Base-by-base conservation (phyloP, 345 rosid genomes). In the Syzygium oleosum region DNA sequence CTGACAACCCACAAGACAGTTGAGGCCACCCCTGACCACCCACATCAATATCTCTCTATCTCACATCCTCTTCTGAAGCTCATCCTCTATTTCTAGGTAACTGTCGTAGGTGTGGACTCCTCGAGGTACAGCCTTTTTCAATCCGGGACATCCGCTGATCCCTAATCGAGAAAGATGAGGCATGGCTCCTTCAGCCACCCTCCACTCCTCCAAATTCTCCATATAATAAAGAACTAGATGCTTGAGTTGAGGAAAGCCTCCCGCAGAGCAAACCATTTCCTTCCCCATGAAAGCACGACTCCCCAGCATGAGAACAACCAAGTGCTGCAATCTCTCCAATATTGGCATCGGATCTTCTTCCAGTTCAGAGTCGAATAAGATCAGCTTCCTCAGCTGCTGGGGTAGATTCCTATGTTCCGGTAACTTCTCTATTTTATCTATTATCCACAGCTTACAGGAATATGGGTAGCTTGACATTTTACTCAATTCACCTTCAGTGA, bases 151-250 rank as follows among this genome's bases (percentile, higher is more conserved):
- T 19, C 55, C 22, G n/a, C 90, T 85, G 83, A 94, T 56, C 80
- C 87, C 89, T 79, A 92, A 46, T 84, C 55, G 63, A 51, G 80
- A 86, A 73, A 94, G 92, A 84, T 78, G 73, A 31, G 89, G 27
- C 93, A 94, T 90, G 29, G 94, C 94, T 85, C 92, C 92, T 91
- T 89, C 86, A n/a, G 84, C 92, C n/a, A 93, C 85, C 22, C 13
- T n/a, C 92, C 91, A 91, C 38, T 88, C 90, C 89, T 89, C 91
- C 80, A 93, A 51, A 31, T n/a, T n/a, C n/a, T n/a, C n/a, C n/a
- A n/a, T n/a, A n/a, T n/a, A n/a, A n/a, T n/a, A n/a, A n/a, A 38
- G 41, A 38, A 38, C 41, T 38, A 38, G 3, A 38, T 38, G 4
- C 41, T 38, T 38, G 41, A 38, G 41, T 38, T 38, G 4, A 38